These are phyloP conservation scores for Euphorbia peplus DNA, from an alignment of 345 rosid genomes.

Conservation along the genomic window DNA sequence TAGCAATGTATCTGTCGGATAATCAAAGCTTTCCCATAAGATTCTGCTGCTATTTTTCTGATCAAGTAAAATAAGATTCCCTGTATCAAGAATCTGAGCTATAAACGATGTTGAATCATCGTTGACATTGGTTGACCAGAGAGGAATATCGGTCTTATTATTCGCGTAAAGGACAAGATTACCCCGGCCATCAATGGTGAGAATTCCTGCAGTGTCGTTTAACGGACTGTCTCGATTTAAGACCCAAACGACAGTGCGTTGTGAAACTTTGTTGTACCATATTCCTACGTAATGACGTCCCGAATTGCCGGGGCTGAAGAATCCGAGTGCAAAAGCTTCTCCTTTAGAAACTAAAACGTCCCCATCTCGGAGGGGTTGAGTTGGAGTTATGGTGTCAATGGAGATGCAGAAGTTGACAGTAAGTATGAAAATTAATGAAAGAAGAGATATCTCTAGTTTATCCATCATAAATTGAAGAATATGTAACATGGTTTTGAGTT, in stretches of 20 bases:
- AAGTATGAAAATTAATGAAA: background rate
- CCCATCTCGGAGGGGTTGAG: background rate
- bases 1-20: slow-evolving; percentile 26
- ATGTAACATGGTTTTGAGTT: background rate
- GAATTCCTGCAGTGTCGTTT: slow-evolving; percentile 8
- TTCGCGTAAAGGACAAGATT: slow-evolving; percentile 1
- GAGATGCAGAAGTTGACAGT: background rate
- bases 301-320: slow-evolving; percentile 16
- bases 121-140: slow-evolving; percentile 10
- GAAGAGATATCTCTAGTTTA: background rate
- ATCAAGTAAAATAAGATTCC: slow-evolving; percentile 23
- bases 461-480: background rate
- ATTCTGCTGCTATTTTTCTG: background rate
- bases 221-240: slow-evolving; percentile 11
- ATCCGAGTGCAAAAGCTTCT: background rate
- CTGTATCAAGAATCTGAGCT: slow-evolving; percentile 31
- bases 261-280: slow-evolving; percentile 11
- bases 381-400: background rate
- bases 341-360: background rate
- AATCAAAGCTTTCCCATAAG: slow-evolving; percentile 41
- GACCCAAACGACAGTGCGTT: slow-evolving; percentile 14
- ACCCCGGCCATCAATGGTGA: slow-evolving; percentile 5
- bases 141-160: background rate
- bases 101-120: background rate
- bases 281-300: slow-evolving; percentile 14